Conservation (phyloP, 176 grass and related monocot genomes). For the Avena eriantha region DNA sequence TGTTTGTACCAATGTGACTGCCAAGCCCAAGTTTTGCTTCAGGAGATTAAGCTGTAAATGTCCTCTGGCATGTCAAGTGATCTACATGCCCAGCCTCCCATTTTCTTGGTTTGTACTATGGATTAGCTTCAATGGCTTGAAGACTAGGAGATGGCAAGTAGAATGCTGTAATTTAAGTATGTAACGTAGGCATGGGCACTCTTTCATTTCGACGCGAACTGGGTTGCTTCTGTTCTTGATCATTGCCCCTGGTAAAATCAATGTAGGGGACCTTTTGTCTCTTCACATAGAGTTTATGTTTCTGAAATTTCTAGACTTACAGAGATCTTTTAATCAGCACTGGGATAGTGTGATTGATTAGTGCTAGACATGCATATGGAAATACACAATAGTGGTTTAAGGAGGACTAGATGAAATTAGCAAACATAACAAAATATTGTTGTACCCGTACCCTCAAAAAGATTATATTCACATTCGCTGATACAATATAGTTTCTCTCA, state of each 20-base stretch:
- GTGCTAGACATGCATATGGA: neutral
- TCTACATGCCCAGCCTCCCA: neutral
- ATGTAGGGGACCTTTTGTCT: neutral
- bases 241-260: conserved; percentile 10
- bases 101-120: conserved; percentile 22
- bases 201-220: conserved; percentile 38
- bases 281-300: conserved; percentile 19
- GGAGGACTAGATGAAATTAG: neutral
- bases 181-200: neutral
- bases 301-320: neutral
- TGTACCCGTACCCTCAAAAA: neutral
- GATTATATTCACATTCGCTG: neutral
- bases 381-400: neutral
- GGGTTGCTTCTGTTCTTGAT: conserved; percentile 33
- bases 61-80: neutral
- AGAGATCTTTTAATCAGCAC: neutral
- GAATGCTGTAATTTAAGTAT: conserved; percentile 40
- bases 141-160: conserved; percentile 36
- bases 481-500: neutral
- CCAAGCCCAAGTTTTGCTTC: conserved; percentile 36
- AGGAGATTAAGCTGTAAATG: conserved; percentile 28
- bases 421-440: neutral
- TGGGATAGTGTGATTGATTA: neutral
- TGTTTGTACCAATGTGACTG: conserved; percentile 15
- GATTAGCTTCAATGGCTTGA: conserved; percentile 24